A percentile compares a stretch with the other conserved stretches of the same genome.
Evolutionary conservation across 2,329 filamentous ascomycete genomes (phyloP).

Genomic region (Diplodia scrobiculata): DNA sequence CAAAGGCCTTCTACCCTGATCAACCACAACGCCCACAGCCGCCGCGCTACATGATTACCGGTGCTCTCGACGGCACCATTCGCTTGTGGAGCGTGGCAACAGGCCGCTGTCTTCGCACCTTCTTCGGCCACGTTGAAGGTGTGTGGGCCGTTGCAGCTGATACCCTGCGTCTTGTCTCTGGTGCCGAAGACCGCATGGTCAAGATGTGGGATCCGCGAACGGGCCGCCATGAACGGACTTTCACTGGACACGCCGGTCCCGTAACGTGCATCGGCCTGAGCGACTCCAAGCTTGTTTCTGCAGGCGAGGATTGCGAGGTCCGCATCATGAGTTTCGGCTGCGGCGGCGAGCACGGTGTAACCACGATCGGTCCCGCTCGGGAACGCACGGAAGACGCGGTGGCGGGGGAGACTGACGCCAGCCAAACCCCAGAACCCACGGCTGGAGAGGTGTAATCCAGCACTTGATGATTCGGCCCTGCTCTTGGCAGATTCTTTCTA

Average conservation of each 20-base stretch:
- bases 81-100: constrained; percentile 87
- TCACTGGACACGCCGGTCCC: constrained; percentile 85
- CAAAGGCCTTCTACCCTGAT: constrained; percentile 53
- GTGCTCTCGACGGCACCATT: constrained; percentile 86
- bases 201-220: constrained; percentile 94
- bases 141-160: constrained; percentile 93
- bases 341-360: constrained; percentile 21
- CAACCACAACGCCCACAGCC: constrained; percentile 69
- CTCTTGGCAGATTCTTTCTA: not conserved
- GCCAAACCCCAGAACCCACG: not conserved
- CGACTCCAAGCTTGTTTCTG: constrained; percentile 85
- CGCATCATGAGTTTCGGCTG: constrained; percentile 56
- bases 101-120: constrained; percentile 81
- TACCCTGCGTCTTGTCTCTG: constrained; percentile 82
- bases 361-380: constrained; percentile 18
- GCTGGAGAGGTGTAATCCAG: not conserved
- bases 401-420: not conserved
- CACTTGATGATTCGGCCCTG: not conserved
- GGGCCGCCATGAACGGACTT: constrained; percentile 88
- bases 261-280: constrained; percentile 92
- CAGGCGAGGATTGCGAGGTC: constrained; percentile 90
- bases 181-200: constrained; percentile 90
- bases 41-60: constrained; percentile 89
- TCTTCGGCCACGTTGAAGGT: constrained; percentile 95
- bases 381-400: constrained; percentile 1